Base-by-base conservation (phyloP, 768 basidiomycete species). In the Cystobasidium ongulense region DNA sequence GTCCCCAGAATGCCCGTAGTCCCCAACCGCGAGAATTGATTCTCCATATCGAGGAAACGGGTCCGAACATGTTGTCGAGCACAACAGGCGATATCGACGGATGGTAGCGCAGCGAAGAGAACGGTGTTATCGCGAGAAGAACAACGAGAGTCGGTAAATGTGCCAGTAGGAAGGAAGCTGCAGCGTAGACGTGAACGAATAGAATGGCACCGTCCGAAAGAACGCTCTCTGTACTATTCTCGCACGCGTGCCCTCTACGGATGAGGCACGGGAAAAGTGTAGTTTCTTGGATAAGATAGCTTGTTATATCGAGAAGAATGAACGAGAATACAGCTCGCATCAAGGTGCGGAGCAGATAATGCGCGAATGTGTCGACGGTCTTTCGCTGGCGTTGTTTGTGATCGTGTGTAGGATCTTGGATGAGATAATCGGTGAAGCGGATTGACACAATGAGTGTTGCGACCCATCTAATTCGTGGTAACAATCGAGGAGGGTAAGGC, bases 1-100 rank as follows among this genome's bases (percentile, higher is more conserved):
- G 13, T 8, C 68, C 68, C 68, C 68, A 71, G 35, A 71, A 71
- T 2, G 68, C 68, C 21, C 68, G 11, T 2, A 71, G n/a, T 1
- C 68, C 68, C 68, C 68, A 71, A 2, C n/a, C 43, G 5, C 25
- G 35, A 11, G 15, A 7, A 10, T 23, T 7, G 33, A 36, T n/a
- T 38, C 27, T 7, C 68, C 68, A 71, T 23, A 71, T 59, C 7
- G 68, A 54, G 5, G 53, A 29, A 10, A 61, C n/a, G 25, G 68
- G 33, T 18, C 68, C 68, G 53, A 39, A 71, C 21, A 29, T 46
- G 4, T 36, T n/a, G 36, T 36, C 23, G 1, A 71, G 13, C 1
- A 39, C 50, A 2, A 71, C 50, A 25, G 68, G 68, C 11, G 68
- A 71, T 31, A 71, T 43, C 15, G 41, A 61, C 11, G 43, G 11